Evolutionary conservation across 2,329 filamentous ascomycete genomes (phyloP).

Genomic region (Helotiales sp.): DNA sequence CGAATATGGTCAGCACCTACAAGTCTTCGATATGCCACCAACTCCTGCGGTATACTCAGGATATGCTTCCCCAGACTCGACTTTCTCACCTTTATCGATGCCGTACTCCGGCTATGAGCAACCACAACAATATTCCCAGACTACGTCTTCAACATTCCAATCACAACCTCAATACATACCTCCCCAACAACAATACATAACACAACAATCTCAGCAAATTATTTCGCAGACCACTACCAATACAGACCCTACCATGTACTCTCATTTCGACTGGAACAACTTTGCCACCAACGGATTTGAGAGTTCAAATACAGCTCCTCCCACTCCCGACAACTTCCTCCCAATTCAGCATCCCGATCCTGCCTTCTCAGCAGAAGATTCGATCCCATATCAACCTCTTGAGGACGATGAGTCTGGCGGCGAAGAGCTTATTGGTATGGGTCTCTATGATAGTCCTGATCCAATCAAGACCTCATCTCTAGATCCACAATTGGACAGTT

Average conservation of each 20-base stretch:
- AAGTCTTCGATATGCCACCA: slow-evolving; percentile 35
- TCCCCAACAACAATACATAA: slow-evolving; percentile 20
- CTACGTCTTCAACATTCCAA: slow-evolving; percentile 12
- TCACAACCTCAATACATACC: slow-evolving; percentile 13
- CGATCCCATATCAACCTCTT: slow-evolving; percentile 49
- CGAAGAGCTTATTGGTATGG: slow-evolving; percentile 79
- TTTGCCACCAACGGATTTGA: slow-evolving; percentile 47
- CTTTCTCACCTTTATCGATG: slow-evolving; percentile 54
- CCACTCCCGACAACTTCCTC: slow-evolving; percentile 60
- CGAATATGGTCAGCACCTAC: slow-evolving; percentile 28
- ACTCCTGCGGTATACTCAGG: slow-evolving; percentile 57
- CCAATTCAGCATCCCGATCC: slow-evolving; percentile 50
- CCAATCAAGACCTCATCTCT: slow-evolving; percentile 42
- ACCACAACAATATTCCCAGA: slow-evolving; percentile 21
- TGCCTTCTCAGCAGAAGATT: slow-evolving; percentile 48
- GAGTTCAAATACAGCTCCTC: slow-evolving; percentile 49
- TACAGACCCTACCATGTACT: slow-evolving; percentile 31
- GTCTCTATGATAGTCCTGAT: slow-evolving; percentile 74
- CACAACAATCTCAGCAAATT: slow-evolving; percentile 13
- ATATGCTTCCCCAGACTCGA: slow-evolving; percentile 55
- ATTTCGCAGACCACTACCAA: slow-evolving; percentile 15
- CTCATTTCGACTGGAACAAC: slow-evolving; percentile 45
- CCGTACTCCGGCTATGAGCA: slow-evolving; percentile 40
- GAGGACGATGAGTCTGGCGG: slow-evolving; percentile 58
- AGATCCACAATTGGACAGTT: slow-evolving; percentile 53